Percentiles rank a stretch among this genome's conserved stretches.
phyloP scores from a whole-genome alignment of 306 rosid species.

The Casuarina glauca region DNA sequence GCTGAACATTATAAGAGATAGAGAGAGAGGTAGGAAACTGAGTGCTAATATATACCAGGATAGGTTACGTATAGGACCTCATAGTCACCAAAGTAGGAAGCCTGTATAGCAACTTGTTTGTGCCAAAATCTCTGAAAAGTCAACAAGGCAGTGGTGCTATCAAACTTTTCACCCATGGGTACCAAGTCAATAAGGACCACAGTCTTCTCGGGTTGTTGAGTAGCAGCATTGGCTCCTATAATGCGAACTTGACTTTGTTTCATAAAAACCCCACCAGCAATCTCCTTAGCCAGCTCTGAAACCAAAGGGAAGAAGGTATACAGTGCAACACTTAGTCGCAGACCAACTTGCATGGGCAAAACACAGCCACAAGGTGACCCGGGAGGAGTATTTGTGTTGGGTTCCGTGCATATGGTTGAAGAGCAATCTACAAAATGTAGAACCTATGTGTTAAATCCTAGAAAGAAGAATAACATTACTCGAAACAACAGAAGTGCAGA shows the following conservation, averaged over 20 bases:
- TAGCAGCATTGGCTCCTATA: slow-evolving; percentile 83
- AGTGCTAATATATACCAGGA: slow-evolving; percentile 59
- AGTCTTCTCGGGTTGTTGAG: slow-evolving; percentile 73
- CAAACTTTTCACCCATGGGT: slow-evolving; percentile 70
- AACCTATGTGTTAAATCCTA: slow-evolving; percentile 24
- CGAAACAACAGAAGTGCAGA: slow-evolving; percentile 11
- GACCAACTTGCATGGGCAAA: slow-evolving; percentile 83
- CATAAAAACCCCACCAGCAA: slow-evolving; percentile 61
- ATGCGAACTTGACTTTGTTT: slow-evolving; percentile 82
- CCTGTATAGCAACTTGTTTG: slow-evolving; percentile 63
- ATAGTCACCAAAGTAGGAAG: slow-evolving; percentile 82
- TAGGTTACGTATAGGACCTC: slow-evolving; percentile 84
- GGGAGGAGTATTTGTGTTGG: slow-evolving; percentile 83
- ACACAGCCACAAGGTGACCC: slow-evolving; percentile 90
- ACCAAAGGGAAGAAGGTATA: slow-evolving; percentile 90
- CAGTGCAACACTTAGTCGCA: slow-evolving; percentile 67
- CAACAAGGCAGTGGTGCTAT: slow-evolving; percentile 65
- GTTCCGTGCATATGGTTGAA: slow-evolving; percentile 61
- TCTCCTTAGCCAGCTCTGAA: slow-evolving; percentile 74
- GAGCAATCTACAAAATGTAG: slow-evolving; percentile 68
- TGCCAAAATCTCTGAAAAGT: slow-evolving; percentile 85
- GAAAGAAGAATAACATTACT: slow-evolving; percentile 19
- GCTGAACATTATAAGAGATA: slow-evolving; percentile 24
- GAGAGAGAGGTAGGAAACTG: slow-evolving; percentile 16
- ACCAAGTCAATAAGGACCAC: slow-evolving; percentile 71